Evolutionary conservation across 2,329 filamentous ascomycete species (phyloP).

Genomic region (Myriangium duriaei): DNA sequence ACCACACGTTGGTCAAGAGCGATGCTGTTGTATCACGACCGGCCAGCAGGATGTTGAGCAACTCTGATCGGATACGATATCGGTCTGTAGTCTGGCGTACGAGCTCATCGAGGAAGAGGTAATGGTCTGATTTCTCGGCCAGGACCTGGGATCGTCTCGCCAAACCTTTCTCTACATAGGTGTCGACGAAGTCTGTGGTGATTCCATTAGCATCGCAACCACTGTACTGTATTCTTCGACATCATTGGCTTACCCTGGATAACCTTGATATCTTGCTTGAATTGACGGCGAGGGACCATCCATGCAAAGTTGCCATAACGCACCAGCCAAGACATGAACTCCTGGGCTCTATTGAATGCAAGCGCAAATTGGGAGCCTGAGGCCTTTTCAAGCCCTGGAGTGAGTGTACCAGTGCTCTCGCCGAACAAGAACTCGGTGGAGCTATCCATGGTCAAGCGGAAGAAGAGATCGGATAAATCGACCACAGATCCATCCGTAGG

Average conservation of each 20-base stretch:
- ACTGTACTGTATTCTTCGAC: neutral
- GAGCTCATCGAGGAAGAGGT: constrained; percentile 39
- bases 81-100: constrained; percentile 35
- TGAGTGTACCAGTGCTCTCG: constrained; percentile 21
- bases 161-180: constrained; percentile 36
- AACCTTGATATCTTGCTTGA: constrained; percentile 27
- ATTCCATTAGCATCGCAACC: constrained; percentile 15
- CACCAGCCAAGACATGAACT: constrained; percentile 14
- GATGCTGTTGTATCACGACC: constrained; percentile 43
- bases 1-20: constrained; percentile 36
- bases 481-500: constrained; percentile 42
- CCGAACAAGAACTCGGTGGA: constrained; percentile 57
- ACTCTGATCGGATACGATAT: constrained; percentile 35
- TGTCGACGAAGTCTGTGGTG: constrained; percentile 33
- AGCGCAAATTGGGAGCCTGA: constrained; percentile 18
- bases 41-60: constrained; percentile 40
- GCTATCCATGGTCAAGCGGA: constrained; percentile 51
- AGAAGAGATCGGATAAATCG: constrained; percentile 50
- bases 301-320: constrained; percentile 11
- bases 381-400: neutral
- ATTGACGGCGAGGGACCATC: constrained; percentile 23
- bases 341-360: constrained; percentile 22
- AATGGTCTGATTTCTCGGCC: constrained; percentile 25
- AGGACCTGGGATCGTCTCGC: constrained; percentile 19
- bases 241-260: constrained; percentile 22